phyloP scores from a whole-genome alignment of 495 filamentous ascomycete genomes.

The Elasticomyces elasticus region DNA sequence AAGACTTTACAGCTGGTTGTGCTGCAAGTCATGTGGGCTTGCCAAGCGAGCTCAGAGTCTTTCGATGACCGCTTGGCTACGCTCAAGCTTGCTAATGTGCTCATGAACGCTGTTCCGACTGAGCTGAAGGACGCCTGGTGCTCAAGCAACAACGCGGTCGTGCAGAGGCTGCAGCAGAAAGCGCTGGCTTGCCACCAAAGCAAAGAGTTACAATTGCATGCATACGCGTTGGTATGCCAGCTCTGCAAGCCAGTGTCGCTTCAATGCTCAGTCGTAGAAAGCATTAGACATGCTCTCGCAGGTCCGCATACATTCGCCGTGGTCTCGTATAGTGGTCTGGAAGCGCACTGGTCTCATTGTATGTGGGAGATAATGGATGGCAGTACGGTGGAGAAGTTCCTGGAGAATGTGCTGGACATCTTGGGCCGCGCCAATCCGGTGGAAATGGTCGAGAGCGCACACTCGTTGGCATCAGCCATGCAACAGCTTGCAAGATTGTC shows the following conservation, averaged over 20 bases:
- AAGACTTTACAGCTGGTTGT: constrained; percentile 50
- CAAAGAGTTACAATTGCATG: constrained; percentile 32
- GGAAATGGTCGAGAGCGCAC: constrained; percentile 31
- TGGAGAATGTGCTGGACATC: constrained; percentile 6
- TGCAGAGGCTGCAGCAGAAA: constrained; percentile 46
- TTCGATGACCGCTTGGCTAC: constrained; percentile 37
- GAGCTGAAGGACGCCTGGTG: constrained; percentile 40
- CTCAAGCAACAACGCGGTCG: constrained; percentile 32
- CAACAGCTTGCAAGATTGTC: neutral
- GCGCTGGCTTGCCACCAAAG: constrained; percentile 33
- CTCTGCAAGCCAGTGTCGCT: constrained; percentile 6
- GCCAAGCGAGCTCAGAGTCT: constrained; percentile 32
- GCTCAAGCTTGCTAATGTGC: constrained; percentile 41
- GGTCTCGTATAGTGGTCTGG: neutral
- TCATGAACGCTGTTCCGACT: constrained; percentile 37
- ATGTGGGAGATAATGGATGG: neutral
- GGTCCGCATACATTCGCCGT: neutral
- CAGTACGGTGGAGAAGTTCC: neutral
- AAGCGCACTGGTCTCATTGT: neutral
- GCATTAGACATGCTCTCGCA: constrained; percentile 3
- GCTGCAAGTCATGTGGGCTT: constrained; percentile 43
- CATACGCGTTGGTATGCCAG: constrained; percentile 11
- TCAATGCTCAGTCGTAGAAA: constrained; percentile 3
- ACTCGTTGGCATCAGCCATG: neutral
- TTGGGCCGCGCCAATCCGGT: neutral